Conservation (phyloP, 1,139 yeast species). For the Debaryomycetaceae sp. region DNA sequence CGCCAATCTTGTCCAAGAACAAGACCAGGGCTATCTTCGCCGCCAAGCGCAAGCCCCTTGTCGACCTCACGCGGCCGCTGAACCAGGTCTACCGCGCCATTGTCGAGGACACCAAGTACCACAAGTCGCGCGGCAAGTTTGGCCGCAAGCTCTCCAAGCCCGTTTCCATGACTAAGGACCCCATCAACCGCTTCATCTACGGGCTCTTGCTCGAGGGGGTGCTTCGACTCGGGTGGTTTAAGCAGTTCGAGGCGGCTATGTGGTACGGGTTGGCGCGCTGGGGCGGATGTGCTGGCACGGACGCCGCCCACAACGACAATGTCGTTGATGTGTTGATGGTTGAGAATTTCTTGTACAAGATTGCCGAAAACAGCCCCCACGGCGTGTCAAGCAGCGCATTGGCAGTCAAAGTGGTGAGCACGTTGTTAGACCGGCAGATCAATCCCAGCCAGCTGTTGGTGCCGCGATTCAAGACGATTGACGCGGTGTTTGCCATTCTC, state of each 20-base stretch:
- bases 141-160: slow-evolving; percentile 17
- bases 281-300: slow-evolving; percentile 23
- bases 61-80: slow-evolving; percentile 28
- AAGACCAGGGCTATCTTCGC: slow-evolving; percentile 21
- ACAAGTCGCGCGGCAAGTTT: slow-evolving; percentile 18
- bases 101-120: slow-evolving; percentile 14
- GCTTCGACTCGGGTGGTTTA: slow-evolving; percentile 26
- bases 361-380: slow-evolving; percentile 21
- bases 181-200: slow-evolving; percentile 29
- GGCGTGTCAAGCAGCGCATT: slow-evolving; percentile 18
- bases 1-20: slow-evolving; percentile 21
- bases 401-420: slow-evolving; percentile 21
- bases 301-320: slow-evolving; percentile 6
- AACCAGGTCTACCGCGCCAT: slow-evolving; percentile 16
- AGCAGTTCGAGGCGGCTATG: slow-evolving; percentile 25
- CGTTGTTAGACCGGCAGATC: slow-evolving; percentile 17
- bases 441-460: slow-evolving; percentile 15
- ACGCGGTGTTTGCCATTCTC: slow-evolving; percentile 27
- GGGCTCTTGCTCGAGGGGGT: slow-evolving; percentile 30
- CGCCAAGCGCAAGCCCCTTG: slow-evolving; percentile 23
- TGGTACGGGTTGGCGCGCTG: slow-evolving; percentile 31
- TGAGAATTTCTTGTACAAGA: slow-evolving; percentile 33
- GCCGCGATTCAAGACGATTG: slow-evolving; percentile 25
- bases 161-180: slow-evolving; percentile 3
- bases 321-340: slow-evolving; percentile 22